Conservation (phyloP, 1,139 yeast species). For the Debaryomyces nepalensis region DNA sequence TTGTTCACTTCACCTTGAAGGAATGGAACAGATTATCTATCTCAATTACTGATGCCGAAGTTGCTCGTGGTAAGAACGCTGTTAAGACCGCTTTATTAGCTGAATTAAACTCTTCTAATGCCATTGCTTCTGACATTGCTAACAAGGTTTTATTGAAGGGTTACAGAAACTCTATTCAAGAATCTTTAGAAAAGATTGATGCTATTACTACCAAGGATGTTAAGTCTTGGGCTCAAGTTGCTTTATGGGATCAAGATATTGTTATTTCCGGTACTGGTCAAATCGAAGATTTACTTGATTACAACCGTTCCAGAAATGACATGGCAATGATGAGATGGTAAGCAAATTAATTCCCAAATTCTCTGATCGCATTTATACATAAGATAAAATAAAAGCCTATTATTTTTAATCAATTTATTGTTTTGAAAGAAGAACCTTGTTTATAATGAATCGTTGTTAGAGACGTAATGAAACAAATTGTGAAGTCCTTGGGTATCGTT, state of each 20-base stretch:
- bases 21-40: conserved; percentile 86
- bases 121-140: conserved; percentile 63
- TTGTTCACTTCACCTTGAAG: conserved; percentile 76
- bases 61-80: conserved; percentile 74
- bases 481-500: not conserved
- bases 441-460: conserved; percentile 11
- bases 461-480: conserved; percentile 3
- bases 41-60: conserved; percentile 76
- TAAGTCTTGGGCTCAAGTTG: conserved; percentile 72
- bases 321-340: conserved; percentile 85
- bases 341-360: conserved; percentile 16
- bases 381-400: conserved; percentile 11
- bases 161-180: conserved; percentile 61
- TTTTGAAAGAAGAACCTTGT: conserved; percentile 13
- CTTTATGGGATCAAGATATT: conserved; percentile 83
- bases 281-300: conserved; percentile 81
- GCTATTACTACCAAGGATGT: conserved; percentile 62
- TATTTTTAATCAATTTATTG: conserved; percentile 12
- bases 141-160: conserved; percentile 62
- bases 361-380: conserved; percentile 15
- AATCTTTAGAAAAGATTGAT: conserved; percentile 66
- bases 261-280: conserved; percentile 84
- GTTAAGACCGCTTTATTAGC: conserved; percentile 64
- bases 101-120: conserved; percentile 49
- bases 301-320: conserved; percentile 83